Evolutionary conservation across 2,329 filamentous ascomycete genomes (phyloP).

Genomic region (Ascochyta clinopodiicola): DNA sequence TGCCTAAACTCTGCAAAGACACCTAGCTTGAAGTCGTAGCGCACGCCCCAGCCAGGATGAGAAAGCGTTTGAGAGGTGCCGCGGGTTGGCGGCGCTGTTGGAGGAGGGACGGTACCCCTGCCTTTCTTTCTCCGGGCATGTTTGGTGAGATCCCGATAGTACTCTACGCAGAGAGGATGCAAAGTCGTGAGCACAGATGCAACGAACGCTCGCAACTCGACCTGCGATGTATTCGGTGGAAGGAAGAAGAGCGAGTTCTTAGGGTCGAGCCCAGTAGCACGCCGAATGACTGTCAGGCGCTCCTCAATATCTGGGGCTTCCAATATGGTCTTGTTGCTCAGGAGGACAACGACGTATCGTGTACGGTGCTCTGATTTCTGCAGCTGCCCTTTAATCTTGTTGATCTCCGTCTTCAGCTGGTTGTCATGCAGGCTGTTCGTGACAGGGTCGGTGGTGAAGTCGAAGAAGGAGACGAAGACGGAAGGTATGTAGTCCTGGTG

Average conservation of each 20-base stretch:
- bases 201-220: constrained; percentile 76
- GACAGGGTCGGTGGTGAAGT: constrained; percentile 74
- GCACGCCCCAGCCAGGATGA: constrained; percentile 85
- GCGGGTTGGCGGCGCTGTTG: constrained; percentile 80
- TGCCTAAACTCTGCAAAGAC: constrained; percentile 92
- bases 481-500: constrained; percentile 86
- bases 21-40: constrained; percentile 93
- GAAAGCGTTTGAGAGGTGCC: constrained; percentile 88
- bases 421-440: constrained; percentile 82
- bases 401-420: constrained; percentile 86
- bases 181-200: constrained; percentile 75
- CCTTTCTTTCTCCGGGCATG: constrained; percentile 88
- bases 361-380: constrained; percentile 77
- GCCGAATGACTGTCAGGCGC: constrained; percentile 78
- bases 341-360: constrained; percentile 76
- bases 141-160: constrained; percentile 93
- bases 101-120: constrained; percentile 76
- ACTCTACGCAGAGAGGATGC: constrained; percentile 79
- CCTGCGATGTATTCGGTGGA: constrained; percentile 72
- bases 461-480: constrained; percentile 81
- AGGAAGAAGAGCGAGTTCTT: constrained; percentile 84
- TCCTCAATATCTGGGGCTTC: constrained; percentile 70
- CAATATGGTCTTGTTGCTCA: constrained; percentile 72
- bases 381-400: constrained; percentile 73
- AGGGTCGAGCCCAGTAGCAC: constrained; percentile 78